Evolutionary conservation across 2,329 filamentous ascomycete species (phyloP).

Genomic region (Nigrospora osmanthi): DNA sequence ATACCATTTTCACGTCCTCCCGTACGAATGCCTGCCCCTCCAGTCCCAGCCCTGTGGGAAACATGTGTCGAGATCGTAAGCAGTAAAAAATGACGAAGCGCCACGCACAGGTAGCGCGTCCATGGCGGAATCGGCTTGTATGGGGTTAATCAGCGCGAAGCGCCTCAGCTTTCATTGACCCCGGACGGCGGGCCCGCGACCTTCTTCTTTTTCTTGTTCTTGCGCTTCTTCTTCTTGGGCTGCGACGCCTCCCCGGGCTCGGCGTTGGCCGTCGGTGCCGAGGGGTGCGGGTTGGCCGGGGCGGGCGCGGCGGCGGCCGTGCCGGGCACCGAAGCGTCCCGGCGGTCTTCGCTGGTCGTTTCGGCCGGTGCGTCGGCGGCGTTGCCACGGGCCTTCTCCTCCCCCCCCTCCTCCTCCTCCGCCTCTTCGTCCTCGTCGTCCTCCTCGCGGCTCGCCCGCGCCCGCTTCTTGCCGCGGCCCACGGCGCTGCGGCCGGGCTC

Average conservation of each 20-base stretch:
- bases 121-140: not conserved
- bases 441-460: constrained; percentile 4
- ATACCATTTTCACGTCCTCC: not conserved
- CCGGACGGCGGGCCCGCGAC: not conserved
- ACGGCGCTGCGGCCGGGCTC: constrained; percentile 21
- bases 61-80: not conserved
- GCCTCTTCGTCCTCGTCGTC: not conserved
- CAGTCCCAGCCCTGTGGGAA: too few species aligned
- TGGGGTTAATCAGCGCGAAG: not conserved
- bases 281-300: not conserved
- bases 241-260: not conserved
- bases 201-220: constrained; percentile 13
- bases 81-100: not conserved
- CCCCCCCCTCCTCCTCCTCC: not conserved
- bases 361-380: not conserved
- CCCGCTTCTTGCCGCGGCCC: constrained; percentile 19
- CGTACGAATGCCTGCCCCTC: not conserved
- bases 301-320: not conserved
- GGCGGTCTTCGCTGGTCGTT: not conserved
- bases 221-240: constrained; percentile 18
- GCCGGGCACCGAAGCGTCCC: not conserved
- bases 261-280: not conserved
- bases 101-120: not conserved
- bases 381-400: not conserved
- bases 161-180: not conserved